These are phyloP conservation scores for Hanseniaspora valbyensis DNA, from an alignment of 805 yeast species.

Conservation along the genomic window DNA sequence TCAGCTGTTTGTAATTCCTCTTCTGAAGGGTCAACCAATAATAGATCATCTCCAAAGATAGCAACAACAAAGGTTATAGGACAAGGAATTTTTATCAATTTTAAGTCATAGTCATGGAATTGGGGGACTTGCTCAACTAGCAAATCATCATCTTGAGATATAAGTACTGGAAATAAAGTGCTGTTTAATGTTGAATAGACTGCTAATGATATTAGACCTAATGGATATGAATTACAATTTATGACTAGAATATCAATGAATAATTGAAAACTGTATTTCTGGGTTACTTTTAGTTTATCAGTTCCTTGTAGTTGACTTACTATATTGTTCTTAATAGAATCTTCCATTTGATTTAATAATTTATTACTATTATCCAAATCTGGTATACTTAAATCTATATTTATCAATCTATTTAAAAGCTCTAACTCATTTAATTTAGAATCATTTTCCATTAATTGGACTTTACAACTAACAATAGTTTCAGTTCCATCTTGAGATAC, in stretches of 20 bases:
- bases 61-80: constrained; percentile 73
- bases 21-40: constrained; percentile 74
- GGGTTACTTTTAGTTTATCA: constrained; percentile 49
- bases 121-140: constrained; percentile 81
- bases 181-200: constrained; percentile 70
- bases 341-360: constrained; percentile 50
- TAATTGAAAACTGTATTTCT: constrained; percentile 63
- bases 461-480: constrained; percentile 82
- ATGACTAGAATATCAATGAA: constrained; percentile 71
- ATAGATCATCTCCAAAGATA: constrained; percentile 51
- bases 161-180: constrained; percentile 61
- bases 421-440: constrained; percentile 9
- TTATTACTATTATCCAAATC: constrained; percentile 73
- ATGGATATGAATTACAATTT: constrained; percentile 68
- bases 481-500: constrained; percentile 84
- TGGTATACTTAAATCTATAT: constrained; percentile 72
- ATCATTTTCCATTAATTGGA: constrained; percentile 41
- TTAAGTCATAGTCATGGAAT: constrained; percentile 76
- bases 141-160: constrained; percentile 52
- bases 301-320: constrained; percentile 42
- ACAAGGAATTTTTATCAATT: constrained; percentile 41
- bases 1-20: constrained; percentile 84
- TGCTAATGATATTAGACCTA: constrained; percentile 69
- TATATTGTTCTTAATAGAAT: constrained; percentile 33
- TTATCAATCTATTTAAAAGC: constrained; percentile 35